These are phyloP conservation scores for Grigorovia yakushimaensis DNA, from an alignment of 805 yeast genomes.

Conservation along the genomic window DNA sequence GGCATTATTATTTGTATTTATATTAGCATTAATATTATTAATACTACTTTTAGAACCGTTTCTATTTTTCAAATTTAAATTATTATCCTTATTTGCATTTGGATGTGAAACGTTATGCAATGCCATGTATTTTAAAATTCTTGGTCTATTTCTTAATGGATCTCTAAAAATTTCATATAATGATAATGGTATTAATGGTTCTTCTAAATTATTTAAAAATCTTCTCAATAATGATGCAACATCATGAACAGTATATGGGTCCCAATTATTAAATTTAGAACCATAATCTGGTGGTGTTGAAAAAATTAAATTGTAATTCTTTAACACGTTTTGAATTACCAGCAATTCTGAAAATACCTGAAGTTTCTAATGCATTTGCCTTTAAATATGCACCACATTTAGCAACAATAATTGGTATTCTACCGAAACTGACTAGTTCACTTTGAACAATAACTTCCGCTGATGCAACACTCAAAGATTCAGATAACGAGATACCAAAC, in stretches of 20 bases:
- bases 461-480: slow-evolving; percentile 55
- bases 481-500: slow-evolving; percentile 71
- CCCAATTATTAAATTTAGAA: slow-evolving; percentile 70
- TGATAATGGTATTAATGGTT: slow-evolving; percentile 77
- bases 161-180: slow-evolving; percentile 70
- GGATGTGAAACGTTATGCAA: slow-evolving; percentile 32
- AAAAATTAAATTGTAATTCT: slow-evolving; percentile 72
- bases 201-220: slow-evolving; percentile 78
- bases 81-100: slow-evolving; percentile 26
- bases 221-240: slow-evolving; percentile 87
- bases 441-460: slow-evolving; percentile 56
- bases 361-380: slow-evolving; percentile 63
- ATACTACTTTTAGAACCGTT: neutral
- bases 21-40: neutral
- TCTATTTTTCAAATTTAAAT: slow-evolving; percentile 1
- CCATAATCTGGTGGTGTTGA: slow-evolving; percentile 88
- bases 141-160: slow-evolving; percentile 58
- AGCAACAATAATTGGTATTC: slow-evolving; percentile 90
- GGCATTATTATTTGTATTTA: neutral
- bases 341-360: slow-evolving; percentile 89
- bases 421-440: slow-evolving; percentile 69
- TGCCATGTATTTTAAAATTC: slow-evolving; percentile 56
- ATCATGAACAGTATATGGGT: slow-evolving; percentile 90
- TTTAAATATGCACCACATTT: slow-evolving; percentile 85
- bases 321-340: slow-evolving; percentile 85